Percentiles rank a stretch among this genome's conserved stretches.
These are phyloP conservation scores for Mytilinidion resinicola DNA, from an alignment of 495 filamentous ascomycete genomes.

Conservation along the genomic window DNA sequence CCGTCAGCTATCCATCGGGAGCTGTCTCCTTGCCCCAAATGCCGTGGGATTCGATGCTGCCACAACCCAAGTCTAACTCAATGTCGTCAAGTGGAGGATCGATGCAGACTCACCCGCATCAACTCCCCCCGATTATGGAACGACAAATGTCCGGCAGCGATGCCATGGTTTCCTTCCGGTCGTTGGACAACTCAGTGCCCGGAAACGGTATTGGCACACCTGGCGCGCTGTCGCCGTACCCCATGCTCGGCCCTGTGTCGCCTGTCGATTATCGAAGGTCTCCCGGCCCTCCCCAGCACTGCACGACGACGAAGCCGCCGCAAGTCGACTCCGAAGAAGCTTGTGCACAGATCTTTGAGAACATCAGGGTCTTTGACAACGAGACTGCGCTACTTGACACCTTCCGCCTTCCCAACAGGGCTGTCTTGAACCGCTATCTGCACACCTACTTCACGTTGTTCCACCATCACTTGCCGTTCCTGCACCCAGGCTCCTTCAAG, in stretches of 20 bases:
- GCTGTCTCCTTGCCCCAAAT: slow-evolving; percentile 78
- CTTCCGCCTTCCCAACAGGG: slow-evolving; percentile 76
- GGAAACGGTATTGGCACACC: slow-evolving; percentile 68
- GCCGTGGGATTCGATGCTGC: slow-evolving; percentile 81
- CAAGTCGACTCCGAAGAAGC: slow-evolving; percentile 65
- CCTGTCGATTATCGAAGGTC: slow-evolving; percentile 63
- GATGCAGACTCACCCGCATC: slow-evolving; percentile 49
- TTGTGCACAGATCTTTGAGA: slow-evolving; percentile 72
- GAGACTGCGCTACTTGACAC: slow-evolving; percentile 78
- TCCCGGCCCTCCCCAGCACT: slow-evolving; percentile 49
- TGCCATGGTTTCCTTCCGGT: slow-evolving; percentile 54
- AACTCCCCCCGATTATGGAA: slow-evolving; percentile 62
- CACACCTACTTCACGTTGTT: slow-evolving; percentile 96
- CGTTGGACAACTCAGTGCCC: slow-evolving; percentile 63
- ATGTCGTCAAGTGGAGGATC: slow-evolving; percentile 52
- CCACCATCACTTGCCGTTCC: slow-evolving; percentile 93
- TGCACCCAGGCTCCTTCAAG: slow-evolving; percentile 88
- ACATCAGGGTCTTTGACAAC: slow-evolving; percentile 70
- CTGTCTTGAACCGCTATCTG: slow-evolving; percentile 79
- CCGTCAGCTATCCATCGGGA: slow-evolving; percentile 52
- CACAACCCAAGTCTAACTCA: slow-evolving; percentile 58
- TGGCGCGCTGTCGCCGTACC: slow-evolving; percentile 73
- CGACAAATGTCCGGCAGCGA: slow-evolving; percentile 53
- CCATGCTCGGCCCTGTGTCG: slow-evolving; percentile 66
- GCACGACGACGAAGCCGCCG: slow-evolving; percentile 39